Evolutionary conservation across 176 grass and related monocot species (phyloP).

Genomic region (Poa pratensis): DNA sequence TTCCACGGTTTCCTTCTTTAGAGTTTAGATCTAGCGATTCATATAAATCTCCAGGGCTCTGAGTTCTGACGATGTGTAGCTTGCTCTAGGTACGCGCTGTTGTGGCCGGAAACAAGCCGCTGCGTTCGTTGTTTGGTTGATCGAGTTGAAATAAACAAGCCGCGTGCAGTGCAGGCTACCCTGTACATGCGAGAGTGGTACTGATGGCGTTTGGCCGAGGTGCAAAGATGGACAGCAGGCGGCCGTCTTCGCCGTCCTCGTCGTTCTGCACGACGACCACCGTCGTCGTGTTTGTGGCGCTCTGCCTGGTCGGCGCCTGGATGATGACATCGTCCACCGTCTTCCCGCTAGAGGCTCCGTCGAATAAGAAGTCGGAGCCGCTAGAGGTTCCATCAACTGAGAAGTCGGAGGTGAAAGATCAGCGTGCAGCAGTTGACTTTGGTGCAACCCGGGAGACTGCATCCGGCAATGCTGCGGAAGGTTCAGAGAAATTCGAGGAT

Average conservation of each 20-base stretch:
- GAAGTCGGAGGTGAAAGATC: conserved; percentile 55
- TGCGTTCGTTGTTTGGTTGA: conserved; percentile 2
- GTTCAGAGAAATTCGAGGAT: conserved; percentile 49
- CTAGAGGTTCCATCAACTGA: conserved; percentile 20
- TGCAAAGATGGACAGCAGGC: conserved; percentile 76
- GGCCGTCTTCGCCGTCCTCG: conserved; percentile 59
- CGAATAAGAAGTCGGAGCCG: conserved; percentile 53
- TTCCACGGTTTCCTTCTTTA: conserved; percentile 40
- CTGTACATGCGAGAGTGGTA: conserved; percentile 42
- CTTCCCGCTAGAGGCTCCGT: conserved; percentile 60
- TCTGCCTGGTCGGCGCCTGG: conserved; percentile 87
- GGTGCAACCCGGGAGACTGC: conserved; percentile 42
- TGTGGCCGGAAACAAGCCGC: conserved; percentile 15
- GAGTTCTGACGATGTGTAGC: conserved; percentile 35
- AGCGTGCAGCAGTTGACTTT: conserved; percentile 41
- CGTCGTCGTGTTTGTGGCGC: conserved; percentile 73
- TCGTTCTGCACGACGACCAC: conserved; percentile 79
- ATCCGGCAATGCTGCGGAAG: conserved; percentile 44
- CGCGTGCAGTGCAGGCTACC: not conserved
- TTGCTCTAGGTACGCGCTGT: conserved; percentile 36
- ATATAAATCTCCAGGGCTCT: not conserved
- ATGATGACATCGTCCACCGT: conserved; percentile 89
- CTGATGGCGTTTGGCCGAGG: conserved; percentile 79
- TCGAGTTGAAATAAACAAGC: conserved; percentile 13
- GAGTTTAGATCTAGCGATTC: conserved; percentile 47